Conservation (phyloP, 1,139 yeast genomes). For the Wickerhamomyces sp. region DNA sequence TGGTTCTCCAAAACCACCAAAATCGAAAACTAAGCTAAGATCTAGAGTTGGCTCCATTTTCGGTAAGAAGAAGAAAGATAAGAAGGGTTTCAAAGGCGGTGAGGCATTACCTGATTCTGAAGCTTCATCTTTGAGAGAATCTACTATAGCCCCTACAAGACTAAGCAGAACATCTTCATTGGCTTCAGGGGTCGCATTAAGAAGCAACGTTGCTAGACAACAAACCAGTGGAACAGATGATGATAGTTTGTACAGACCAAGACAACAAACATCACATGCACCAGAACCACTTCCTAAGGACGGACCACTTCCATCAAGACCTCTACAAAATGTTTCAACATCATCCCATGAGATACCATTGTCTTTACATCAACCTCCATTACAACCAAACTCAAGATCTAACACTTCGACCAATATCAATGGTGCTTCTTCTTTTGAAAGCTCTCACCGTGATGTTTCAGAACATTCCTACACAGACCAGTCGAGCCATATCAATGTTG, state of each 20-base stretch:
- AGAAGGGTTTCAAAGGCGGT: slow-evolving; percentile 10
- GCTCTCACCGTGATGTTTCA: slow-evolving; percentile 1
- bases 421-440: slow-evolving; percentile 2
- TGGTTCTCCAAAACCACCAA: slow-evolving; percentile 12
- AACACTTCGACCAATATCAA: slow-evolving; percentile 8
- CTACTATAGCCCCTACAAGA: slow-evolving; percentile 9
- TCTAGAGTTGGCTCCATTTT: slow-evolving; percentile 85
- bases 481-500: background rate
- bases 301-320: slow-evolving; percentile 1
- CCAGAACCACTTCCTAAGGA: slow-evolving; percentile 16
- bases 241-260: slow-evolving; percentile 1
- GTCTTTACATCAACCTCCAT: slow-evolving; percentile 23
- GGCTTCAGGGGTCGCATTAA: slow-evolving; percentile 9
- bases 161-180: slow-evolving; percentile 21
- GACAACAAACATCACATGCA: background rate
- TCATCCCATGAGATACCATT: slow-evolving; percentile 10
- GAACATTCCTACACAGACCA: slow-evolving; percentile 14
- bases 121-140: slow-evolving; percentile 18
- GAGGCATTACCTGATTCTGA: slow-evolving; percentile 22
- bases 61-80: slow-evolving; percentile 46
- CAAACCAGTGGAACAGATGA: background rate
- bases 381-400: slow-evolving; percentile 23
- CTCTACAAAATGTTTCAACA: background rate
- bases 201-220: slow-evolving; percentile 1
- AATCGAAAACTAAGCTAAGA: slow-evolving; percentile 43